Conservation (phyloP, 1,284 basidiomycete genomes). For the Sporisorium scitamineum region DNA sequence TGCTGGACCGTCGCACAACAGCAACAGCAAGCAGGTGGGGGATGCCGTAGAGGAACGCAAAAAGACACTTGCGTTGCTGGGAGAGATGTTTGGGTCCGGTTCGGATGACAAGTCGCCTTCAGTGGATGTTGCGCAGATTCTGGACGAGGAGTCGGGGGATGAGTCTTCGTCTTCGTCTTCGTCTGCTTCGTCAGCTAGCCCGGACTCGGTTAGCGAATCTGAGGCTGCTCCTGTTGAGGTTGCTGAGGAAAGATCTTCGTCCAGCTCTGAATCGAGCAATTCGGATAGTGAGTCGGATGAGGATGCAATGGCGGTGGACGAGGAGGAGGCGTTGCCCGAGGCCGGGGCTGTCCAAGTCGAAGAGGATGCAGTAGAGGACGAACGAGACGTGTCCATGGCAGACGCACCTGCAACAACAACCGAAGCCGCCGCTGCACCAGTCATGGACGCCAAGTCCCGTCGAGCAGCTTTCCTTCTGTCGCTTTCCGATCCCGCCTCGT, state of each 20-base stretch:
- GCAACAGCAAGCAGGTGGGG: constrained; percentile 10
- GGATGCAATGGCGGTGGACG: constrained; percentile 4
- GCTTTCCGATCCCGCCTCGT: constrained; percentile 6
- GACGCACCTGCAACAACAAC: neutral
- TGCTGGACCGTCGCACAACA: constrained; percentile 3
- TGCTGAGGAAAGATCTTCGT: constrained; percentile 1
- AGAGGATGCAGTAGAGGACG: neutral
- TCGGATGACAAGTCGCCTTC: constrained; percentile 69
- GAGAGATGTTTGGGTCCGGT: constrained; percentile 74
- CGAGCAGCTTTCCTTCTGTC: constrained; percentile 27
- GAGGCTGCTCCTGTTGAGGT: neutral
- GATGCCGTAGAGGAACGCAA: constrained; percentile 34
- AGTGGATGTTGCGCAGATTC: neutral
- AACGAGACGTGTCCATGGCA: constrained; percentile 8
- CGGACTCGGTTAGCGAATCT: constrained; percentile 9
- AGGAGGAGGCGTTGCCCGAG: neutral
- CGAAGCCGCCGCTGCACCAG: neutral
- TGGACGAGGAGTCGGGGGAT: neutral
- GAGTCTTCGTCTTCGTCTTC: neutral
- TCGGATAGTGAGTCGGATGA: constrained; percentile 16
- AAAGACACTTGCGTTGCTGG: constrained; percentile 47
- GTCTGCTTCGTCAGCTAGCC: constrained; percentile 14
- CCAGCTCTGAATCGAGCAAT: constrained; percentile 6
- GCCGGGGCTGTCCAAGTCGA: neutral
- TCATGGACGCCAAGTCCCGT: constrained; percentile 27